phyloP scores from a whole-genome alignment of 75 land plant genomes.

The Picea glauca region DNA sequence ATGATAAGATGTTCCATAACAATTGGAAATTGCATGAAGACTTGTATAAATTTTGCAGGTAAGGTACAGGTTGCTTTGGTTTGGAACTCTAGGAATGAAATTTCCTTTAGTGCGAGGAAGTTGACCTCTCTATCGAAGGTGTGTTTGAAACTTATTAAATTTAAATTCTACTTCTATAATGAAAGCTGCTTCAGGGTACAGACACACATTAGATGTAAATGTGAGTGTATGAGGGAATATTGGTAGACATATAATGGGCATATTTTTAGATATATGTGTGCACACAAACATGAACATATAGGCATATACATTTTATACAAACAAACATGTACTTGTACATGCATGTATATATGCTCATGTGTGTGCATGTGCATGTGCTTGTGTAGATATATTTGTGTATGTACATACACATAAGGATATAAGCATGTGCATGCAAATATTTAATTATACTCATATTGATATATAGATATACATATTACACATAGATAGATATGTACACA shows the following conservation, averaged over 20 bases:
- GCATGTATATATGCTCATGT: too few relatives aligned
- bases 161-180: neutral
- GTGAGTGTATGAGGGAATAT: neutral
- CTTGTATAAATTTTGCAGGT: conserved; percentile 40
- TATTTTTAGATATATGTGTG: neutral
- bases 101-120: conserved; percentile 49
- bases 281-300: neutral
- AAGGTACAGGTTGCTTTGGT: conserved; percentile 94
- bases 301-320: neutral
- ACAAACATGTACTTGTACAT: neutral
- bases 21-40: neutral
- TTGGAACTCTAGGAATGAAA: conserved; percentile 92
- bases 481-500: neutral
- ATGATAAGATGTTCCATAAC: neutral
- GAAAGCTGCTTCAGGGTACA: neutral
- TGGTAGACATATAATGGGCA: too few relatives aligned
- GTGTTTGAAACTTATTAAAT: conserved; percentile 10
- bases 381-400: neutral
- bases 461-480: neutral
- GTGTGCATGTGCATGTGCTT: neutral
- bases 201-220: neutral
- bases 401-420: neutral
- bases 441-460: too few relatives aligned
- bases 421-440: neutral
- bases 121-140: conserved; percentile 62